These are phyloP conservation scores for Tolypocladium guangdongense DNA, from an alignment of 2,329 filamentous ascomycete genomes.

Conservation along the genomic window DNA sequence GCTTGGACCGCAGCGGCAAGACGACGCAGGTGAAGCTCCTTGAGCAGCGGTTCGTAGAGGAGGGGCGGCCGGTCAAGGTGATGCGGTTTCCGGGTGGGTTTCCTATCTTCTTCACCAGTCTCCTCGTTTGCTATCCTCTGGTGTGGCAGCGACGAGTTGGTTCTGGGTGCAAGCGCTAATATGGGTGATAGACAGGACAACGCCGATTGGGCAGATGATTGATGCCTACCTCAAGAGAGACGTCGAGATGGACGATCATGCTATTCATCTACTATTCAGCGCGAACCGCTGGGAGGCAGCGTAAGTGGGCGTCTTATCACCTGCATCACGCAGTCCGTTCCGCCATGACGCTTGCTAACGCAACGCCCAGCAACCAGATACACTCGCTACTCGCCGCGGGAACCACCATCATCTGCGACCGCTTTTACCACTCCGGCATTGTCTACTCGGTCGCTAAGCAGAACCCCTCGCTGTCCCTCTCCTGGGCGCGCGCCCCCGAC, in stretches of 20 bases:
- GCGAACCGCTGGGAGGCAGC: slow-evolving; percentile 80
- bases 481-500: slow-evolving; percentile 79
- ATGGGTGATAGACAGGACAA: slow-evolving; percentile 55
- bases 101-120: background rate
- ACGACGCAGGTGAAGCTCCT: slow-evolving; percentile 76
- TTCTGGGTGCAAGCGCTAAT: background rate
- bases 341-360: slow-evolving; percentile 2
- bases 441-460: slow-evolving; percentile 88
- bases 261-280: slow-evolving; percentile 81
- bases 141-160: too few species aligned
- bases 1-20: slow-evolving; percentile 83
- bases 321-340: background rate
- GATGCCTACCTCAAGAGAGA: slow-evolving; percentile 67
- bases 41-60: slow-evolving; percentile 39
- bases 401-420: slow-evolving; percentile 72
- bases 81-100: slow-evolving; percentile 47
- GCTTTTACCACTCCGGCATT: slow-evolving; percentile 90
- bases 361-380: slow-evolving; percentile 34
- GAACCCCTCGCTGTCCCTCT: slow-evolving; percentile 55
- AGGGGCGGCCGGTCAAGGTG: slow-evolving; percentile 36
- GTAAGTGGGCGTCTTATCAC: slow-evolving; percentile 23
- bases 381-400: slow-evolving; percentile 47
- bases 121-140: too few species aligned
- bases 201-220: slow-evolving; percentile 79
- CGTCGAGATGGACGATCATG: slow-evolving; percentile 70